Conservation (phyloP, 2,329 filamentous ascomycete species). For the Dendrostoma leiphaemia region DNA sequence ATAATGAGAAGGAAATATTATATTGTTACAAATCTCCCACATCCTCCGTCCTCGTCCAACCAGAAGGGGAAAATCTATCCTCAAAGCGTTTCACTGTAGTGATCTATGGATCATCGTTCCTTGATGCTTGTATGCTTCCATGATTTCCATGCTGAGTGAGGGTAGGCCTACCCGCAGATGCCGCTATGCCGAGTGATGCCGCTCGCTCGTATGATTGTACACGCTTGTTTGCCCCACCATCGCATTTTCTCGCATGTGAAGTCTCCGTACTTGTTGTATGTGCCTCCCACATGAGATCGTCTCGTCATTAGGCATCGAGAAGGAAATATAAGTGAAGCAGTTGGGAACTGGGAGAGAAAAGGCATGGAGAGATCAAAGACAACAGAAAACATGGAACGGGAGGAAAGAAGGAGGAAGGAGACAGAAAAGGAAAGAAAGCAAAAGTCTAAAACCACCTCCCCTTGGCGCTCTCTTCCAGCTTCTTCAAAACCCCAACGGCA, state of each 20-base stretch:
- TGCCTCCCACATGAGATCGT: background rate
- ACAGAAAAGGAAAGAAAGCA: background rate
- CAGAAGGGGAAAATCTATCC: too few species aligned
- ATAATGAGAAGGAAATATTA: background rate
- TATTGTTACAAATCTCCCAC: background rate
- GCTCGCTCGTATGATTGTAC: background rate
- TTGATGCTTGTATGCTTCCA: too few species aligned
- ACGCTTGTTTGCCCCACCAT: background rate
- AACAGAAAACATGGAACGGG: background rate
- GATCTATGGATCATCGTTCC: background rate
- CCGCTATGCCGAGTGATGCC: background rate
- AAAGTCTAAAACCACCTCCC: constrained; percentile 39
- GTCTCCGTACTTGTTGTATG: background rate
- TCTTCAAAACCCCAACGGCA: constrained; percentile 50
- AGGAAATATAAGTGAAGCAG: background rate
- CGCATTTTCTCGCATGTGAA: background rate
- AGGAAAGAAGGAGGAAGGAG: background rate
- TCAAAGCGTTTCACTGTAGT: too few species aligned
- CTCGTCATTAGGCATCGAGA: background rate
- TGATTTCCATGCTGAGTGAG: background rate
- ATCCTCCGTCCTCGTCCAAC: background rate
- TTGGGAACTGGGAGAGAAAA: background rate
- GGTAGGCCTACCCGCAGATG: background rate
- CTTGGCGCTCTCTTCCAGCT: constrained; percentile 44
- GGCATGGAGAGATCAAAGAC: background rate